Evolutionary conservation across 805 yeast genomes (phyloP).

Genomic region (Nakazawaea populi): DNA sequence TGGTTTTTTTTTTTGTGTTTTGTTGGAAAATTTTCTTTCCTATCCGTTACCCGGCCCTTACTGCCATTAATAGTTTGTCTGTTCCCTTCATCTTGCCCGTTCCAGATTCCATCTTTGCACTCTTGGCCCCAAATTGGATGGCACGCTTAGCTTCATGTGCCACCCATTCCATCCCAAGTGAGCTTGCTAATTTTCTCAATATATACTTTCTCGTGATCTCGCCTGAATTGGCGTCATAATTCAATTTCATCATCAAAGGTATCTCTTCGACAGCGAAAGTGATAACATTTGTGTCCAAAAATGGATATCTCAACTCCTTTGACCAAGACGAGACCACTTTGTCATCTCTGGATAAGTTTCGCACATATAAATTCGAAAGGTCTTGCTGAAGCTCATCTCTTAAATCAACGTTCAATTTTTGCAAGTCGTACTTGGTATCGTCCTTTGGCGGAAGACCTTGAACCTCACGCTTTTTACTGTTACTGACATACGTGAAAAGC

Average conservation of each 20-base stretch:
- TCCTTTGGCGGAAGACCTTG: slow-evolving; percentile 17
- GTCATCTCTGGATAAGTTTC: slow-evolving; percentile 91
- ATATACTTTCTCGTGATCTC: slow-evolving; percentile 41
- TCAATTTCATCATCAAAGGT: slow-evolving; percentile 41
- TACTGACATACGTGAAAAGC: slow-evolving; percentile 30
- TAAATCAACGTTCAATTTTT: slow-evolving; percentile 32
- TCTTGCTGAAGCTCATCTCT: slow-evolving; percentile 61
- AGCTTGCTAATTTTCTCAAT: slow-evolving; percentile 56
- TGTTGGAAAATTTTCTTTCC: not conserved
- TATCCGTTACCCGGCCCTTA: not conserved
- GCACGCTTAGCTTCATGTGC: slow-evolving; percentile 83
- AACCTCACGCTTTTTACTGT: slow-evolving; percentile 16
- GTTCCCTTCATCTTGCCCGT: slow-evolving; percentile 76
- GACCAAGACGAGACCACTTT: slow-evolving; percentile 84
- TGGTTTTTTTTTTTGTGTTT: not conserved
- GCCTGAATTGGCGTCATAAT: slow-evolving; percentile 28
- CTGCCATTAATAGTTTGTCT: slow-evolving; percentile 28
- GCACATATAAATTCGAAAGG: slow-evolving; percentile 61
- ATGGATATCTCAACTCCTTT: slow-evolving; percentile 86
- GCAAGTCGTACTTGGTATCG: slow-evolving; percentile 10
- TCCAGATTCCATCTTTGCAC: slow-evolving; percentile 88
- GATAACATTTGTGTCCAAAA: slow-evolving; percentile 60
- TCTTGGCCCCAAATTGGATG: slow-evolving; percentile 91
- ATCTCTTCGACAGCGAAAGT: slow-evolving; percentile 37
- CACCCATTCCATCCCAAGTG: slow-evolving; percentile 47